Conservation (phyloP, 2,329 filamentous ascomycete genomes). For the Penicillium fuscoglaucum region DNA sequence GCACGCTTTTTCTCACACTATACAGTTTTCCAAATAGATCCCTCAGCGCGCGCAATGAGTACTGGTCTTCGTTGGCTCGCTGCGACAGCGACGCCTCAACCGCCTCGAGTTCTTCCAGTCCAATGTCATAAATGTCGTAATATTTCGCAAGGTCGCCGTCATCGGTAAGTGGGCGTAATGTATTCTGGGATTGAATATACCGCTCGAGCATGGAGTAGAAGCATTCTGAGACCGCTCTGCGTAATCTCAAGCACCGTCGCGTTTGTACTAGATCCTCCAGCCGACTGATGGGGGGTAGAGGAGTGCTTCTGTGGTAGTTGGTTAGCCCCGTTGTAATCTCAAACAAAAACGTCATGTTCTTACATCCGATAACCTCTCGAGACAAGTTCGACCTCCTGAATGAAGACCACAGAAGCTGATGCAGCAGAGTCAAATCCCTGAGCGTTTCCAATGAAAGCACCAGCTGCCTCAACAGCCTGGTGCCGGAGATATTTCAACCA, state of each 20-base stretch:
- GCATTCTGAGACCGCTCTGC: conserved; percentile 70
- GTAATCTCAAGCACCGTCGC: conserved; percentile 76
- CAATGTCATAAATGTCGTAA: conserved; percentile 84
- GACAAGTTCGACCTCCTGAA: conserved; percentile 94
- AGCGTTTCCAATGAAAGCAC: conserved; percentile 68
- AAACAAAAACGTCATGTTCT: conserved; percentile 34
- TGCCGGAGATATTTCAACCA: conserved; percentile 78
- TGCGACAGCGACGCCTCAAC: conserved; percentile 65
- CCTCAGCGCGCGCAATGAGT: conserved; percentile 78
- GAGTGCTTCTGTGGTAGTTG: conserved; percentile 66
- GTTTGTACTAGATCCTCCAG: conserved; percentile 80
- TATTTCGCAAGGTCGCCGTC: conserved; percentile 86
- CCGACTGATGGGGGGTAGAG: conserved; percentile 86
- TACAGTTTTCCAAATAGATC: conserved; percentile 78
- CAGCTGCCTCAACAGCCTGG: conserved; percentile 69
- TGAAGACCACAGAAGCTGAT: conserved; percentile 73
- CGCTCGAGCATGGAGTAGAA: conserved; percentile 69
- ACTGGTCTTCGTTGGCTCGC: conserved; percentile 70
- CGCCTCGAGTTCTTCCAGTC: conserved; percentile 69
- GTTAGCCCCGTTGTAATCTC: conserved; percentile 10
- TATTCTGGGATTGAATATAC: conserved; percentile 68
- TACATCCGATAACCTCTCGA: conserved; percentile 85
- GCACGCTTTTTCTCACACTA: conserved; percentile 76
- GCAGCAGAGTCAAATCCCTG: conserved; percentile 79
- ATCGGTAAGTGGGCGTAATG: conserved; percentile 71